phyloP scores from a whole-genome alignment of 2,329 filamentous ascomycete genomes.

The Aspergillus quadrilineatus region DNA sequence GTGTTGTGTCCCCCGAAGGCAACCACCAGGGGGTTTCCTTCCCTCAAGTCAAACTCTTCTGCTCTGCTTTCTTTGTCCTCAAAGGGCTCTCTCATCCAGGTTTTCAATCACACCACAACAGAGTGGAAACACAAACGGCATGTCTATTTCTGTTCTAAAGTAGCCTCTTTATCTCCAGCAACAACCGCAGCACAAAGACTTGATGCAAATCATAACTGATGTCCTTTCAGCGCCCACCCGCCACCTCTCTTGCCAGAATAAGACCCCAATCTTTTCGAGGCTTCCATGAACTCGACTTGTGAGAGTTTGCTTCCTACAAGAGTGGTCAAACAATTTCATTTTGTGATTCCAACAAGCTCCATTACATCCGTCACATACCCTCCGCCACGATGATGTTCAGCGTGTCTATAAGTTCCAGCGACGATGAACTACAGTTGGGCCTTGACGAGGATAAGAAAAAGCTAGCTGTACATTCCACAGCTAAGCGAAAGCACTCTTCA shows the following conservation, averaged over 20 bases:
- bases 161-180: constrained; percentile 7
- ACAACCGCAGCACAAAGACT: constrained; percentile 5
- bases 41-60: background rate
- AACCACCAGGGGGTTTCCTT: background rate
- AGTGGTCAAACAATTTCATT: background rate
- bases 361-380: background rate
- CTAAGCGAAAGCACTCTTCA: background rate
- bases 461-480: background rate
- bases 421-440: background rate
- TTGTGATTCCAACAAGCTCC: background rate
- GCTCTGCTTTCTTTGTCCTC: constrained; percentile 5
- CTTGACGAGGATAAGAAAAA: background rate
- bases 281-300: background rate
- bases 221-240: background rate
- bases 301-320: background rate
- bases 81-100: background rate
- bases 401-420: background rate
- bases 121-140: background rate
- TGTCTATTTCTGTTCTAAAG: background rate
- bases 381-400: background rate
- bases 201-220: constrained; percentile 1
- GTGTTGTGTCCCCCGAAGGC: background rate
- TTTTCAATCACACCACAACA: background rate
- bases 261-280: background rate
- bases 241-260: background rate